Percentiles rank a stretch among this genome's conserved stretches.
Conservation (phyloP, 352 stramenopile genomes). For the Phytophthora cactorum region DNA sequence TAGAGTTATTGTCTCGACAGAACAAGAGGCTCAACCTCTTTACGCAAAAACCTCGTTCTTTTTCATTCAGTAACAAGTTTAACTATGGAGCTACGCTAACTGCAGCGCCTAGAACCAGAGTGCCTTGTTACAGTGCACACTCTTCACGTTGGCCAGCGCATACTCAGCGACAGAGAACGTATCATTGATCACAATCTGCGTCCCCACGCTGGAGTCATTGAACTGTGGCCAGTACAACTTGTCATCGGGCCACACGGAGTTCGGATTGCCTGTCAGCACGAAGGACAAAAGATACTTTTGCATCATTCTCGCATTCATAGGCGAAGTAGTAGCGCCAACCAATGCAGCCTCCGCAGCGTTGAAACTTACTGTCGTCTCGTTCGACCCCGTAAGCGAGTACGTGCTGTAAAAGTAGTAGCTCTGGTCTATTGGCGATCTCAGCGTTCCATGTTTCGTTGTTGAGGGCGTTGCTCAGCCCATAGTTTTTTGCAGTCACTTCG, state of each 20-base stretch:
- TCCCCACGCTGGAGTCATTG: conserved; percentile 21
- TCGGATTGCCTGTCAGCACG: conserved; percentile 33
- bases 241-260: conserved; percentile 29
- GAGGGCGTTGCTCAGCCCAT: conserved; percentile 20
- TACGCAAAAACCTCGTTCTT: too few relatives aligned
- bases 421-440: conserved; percentile 20
- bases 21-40: too few relatives aligned
- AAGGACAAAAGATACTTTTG: conserved; percentile 39
- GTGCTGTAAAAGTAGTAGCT: conserved; percentile 36
- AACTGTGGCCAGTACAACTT: conserved; percentile 36
- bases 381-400: conserved; percentile 13
- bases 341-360: conserved; percentile 18
- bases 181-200: conserved; percentile 40
- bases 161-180: conserved; percentile 28
- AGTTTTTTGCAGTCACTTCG: conserved; percentile 22
- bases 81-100: too few relatives aligned
- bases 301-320: conserved; percentile 14
- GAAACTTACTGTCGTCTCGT: conserved; percentile 8
- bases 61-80: too few relatives aligned
- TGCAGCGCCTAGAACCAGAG: conserved; percentile 24
- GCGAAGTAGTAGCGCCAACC: neutral
- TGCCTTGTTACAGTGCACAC: conserved; percentile 25
- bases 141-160: conserved; percentile 28
- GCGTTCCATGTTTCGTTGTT: conserved; percentile 35
- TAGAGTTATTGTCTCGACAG: too few relatives aligned